Evolutionary conservation across 441 rosid genomes (phyloP).

Genomic region (Populus tomentosa): DNA sequence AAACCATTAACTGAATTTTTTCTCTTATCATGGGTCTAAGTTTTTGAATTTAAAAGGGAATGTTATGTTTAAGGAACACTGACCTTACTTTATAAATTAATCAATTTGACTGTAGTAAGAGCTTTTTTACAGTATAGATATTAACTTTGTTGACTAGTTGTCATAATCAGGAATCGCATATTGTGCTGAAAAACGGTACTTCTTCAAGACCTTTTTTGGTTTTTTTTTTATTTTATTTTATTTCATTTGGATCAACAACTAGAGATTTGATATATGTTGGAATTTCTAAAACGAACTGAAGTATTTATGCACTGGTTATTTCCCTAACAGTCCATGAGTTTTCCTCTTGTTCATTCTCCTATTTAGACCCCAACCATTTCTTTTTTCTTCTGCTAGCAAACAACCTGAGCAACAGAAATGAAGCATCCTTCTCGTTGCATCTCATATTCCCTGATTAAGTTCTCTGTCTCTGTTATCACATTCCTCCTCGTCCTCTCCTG

Average conservation of each 20-base stretch:
- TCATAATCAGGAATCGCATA: not conserved
- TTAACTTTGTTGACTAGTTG: not conserved
- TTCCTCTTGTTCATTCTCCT: not conserved
- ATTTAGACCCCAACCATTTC: not conserved
- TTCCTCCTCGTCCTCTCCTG: conserved; percentile 13
- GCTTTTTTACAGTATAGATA: not conserved
- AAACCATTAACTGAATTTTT: not conserved
- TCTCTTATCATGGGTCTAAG: not conserved
- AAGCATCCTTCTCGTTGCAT: not conserved
- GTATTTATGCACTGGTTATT: not conserved
- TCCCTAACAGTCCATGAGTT: not conserved
- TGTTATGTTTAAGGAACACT: not conserved
- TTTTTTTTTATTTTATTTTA: too few relatives aligned
- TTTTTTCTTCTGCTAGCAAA: not conserved
- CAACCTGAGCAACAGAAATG: not conserved
- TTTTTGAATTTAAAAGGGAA: not conserved
- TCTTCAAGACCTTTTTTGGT: not conserved
- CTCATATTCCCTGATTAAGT: not conserved
- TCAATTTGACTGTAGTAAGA: not conserved
- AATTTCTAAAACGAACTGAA: too few relatives aligned
- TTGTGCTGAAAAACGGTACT: not conserved
- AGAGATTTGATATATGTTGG: not conserved
- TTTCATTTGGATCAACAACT: not conserved
- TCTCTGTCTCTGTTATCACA: not conserved
- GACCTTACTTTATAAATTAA: not conserved